Evolutionary conservation across 352 stramenopile species (phyloP).

Genomic region (Phytophthora melonis): DNA sequence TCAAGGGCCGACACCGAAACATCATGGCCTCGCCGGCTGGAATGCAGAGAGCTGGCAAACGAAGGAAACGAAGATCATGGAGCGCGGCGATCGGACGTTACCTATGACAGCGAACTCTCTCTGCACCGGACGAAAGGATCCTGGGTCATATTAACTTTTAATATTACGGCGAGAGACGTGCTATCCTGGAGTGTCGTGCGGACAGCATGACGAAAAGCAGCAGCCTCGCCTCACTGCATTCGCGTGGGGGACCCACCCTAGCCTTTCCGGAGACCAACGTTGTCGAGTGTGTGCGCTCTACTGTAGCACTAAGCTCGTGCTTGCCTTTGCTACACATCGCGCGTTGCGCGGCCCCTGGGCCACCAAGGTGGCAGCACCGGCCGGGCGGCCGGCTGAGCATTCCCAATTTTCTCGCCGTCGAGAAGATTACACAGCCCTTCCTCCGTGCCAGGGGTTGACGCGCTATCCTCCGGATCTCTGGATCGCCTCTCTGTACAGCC

Average conservation of each 20-base stretch:
- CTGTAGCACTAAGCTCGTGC: background rate
- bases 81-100: slow-evolving; percentile 8
- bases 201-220: slow-evolving; percentile 8
- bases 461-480: slow-evolving; percentile 23
- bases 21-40: slow-evolving; percentile 8
- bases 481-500: slow-evolving; percentile 8
- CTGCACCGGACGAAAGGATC: background rate
- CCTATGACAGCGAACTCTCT: background rate
- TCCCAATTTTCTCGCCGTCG: slow-evolving; percentile 36
- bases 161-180: slow-evolving; percentile 11
- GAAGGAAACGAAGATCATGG: background rate
- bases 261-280: slow-evolving; percentile 5
- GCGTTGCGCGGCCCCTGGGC: background rate
- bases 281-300: background rate
- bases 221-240: background rate
- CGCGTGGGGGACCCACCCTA: background rate
- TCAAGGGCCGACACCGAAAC: slow-evolving; percentile 6
- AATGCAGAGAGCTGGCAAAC: slow-evolving; percentile 8
- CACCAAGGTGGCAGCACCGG: background rate
- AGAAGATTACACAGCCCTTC: slow-evolving; percentile 38
- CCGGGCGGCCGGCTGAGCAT: background rate
- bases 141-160: slow-evolving; percentile 9
- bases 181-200: slow-evolving; percentile 13
- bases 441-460: slow-evolving; percentile 31
- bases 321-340: slow-evolving; percentile 10